Evolutionary conservation across 768 basidiomycete species (phyloP).

Genomic region (Kwoniella dejecticola): DNA sequence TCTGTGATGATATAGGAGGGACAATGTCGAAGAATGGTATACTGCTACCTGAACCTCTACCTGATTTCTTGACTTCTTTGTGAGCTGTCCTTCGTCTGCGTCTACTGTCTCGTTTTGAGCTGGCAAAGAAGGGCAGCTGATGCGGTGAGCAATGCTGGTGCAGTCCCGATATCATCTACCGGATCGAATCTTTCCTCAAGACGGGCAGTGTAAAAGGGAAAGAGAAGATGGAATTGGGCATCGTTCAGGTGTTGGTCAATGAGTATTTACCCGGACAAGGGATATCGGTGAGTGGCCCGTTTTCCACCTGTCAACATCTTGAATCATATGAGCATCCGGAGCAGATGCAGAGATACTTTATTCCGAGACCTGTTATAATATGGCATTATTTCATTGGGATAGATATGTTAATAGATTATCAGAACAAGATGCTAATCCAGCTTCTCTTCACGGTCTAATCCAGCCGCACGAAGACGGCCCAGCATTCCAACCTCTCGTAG

Average conservation of each 20-base stretch:
- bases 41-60: constrained; percentile 70
- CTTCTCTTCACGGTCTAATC: background rate
- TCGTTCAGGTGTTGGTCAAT: constrained; percentile 86
- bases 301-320: too few relatives aligned
- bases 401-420: background rate
- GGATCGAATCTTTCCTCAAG: constrained; percentile 65
- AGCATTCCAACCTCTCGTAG: constrained; percentile 80
- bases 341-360: too few relatives aligned
- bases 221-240: constrained; percentile 58
- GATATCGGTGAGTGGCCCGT: constrained; percentile 70
- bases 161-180: constrained; percentile 76
- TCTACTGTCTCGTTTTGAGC: too few relatives aligned
- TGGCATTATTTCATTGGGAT: background rate
- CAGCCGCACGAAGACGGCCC: constrained; percentile 94
- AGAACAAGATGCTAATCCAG: background rate
- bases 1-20: constrained; percentile 60
- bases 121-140: too few relatives aligned
- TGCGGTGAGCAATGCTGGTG: background rate
- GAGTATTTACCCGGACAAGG: constrained; percentile 92
- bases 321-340: too few relatives aligned
- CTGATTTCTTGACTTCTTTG: constrained; percentile 70
- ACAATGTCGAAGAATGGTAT: constrained; percentile 66
- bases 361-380: too few relatives aligned
- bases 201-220: constrained; percentile 62
- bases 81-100: constrained; percentile 57